Evolutionary conservation across 345 rosid species (phyloP).

Genomic region (Iberis pinnata): DNA sequence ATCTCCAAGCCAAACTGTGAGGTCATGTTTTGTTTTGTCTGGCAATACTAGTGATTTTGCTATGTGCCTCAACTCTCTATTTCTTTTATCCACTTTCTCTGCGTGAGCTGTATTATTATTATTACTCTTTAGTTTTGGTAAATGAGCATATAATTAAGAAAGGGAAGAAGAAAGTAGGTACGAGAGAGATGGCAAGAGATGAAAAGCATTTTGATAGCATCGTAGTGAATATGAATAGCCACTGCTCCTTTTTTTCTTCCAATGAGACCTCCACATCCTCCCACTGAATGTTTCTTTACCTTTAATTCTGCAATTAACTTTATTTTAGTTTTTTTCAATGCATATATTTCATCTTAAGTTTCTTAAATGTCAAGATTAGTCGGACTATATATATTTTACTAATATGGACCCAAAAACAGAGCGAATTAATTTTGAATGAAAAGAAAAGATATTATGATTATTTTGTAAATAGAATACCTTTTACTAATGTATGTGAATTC

Average conservation of each 20-base stretch:
- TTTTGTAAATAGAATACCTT: constrained; percentile 19
- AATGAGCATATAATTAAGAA: too few species aligned
- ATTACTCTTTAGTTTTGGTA: too few species aligned
- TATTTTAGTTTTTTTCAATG: too few species aligned
- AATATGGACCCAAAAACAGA: too few species aligned
- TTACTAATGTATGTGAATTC: constrained; percentile 27
- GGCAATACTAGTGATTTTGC: constrained; percentile 44
- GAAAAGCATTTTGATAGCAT: constrained; percentile 27
- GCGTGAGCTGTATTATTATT: constrained; percentile 22
- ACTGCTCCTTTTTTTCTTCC: constrained; percentile 35
- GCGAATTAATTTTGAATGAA: too few species aligned
- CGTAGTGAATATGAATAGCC: constrained; percentile 26
- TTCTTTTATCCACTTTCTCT: constrained; percentile 27
- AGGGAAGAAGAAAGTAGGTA: background rate
- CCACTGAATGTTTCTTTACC: constrained; percentile 22
- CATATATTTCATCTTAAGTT: too few species aligned
- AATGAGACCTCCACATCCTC: constrained; percentile 32
- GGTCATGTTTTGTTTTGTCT: constrained; percentile 34
- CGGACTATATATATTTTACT: too few species aligned
- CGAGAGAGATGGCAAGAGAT: constrained; percentile 38
- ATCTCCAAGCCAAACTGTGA: constrained; percentile 65
- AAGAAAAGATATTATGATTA: too few species aligned
- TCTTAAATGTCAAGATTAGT: too few species aligned
- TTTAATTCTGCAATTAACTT: constrained; percentile 23
- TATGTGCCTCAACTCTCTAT: constrained; percentile 36